Percentiles rank a stretch among this genome's conserved stretches.
Conservation (phyloP, 2,329 filamentous ascomycete species). For the Monosporascus ibericus region DNA sequence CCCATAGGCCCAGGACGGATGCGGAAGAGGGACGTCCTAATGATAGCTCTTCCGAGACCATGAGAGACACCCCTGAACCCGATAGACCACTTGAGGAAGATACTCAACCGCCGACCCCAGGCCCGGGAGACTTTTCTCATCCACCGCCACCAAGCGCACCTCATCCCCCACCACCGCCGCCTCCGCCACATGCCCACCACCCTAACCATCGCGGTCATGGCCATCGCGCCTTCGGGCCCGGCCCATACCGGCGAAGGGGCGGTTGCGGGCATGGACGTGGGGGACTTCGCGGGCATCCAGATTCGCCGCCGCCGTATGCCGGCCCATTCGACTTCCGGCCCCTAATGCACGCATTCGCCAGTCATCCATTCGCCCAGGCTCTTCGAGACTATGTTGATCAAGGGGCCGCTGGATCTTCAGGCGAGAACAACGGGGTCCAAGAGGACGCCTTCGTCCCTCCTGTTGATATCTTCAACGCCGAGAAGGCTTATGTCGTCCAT, state of each 20-base stretch:
- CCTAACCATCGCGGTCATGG: constrained; percentile 8
- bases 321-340: constrained; percentile 32
- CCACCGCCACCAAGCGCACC: constrained; percentile 10
- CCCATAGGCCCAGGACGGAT: constrained; percentile 18
- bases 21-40: constrained; percentile 11
- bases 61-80: constrained; percentile 13
- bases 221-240: constrained; percentile 12
- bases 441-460: constrained; percentile 52
- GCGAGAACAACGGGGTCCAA: constrained; percentile 12
- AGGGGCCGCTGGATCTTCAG: constrained; percentile 11
- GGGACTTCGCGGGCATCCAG: constrained; percentile 12
- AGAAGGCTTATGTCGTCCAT: constrained; percentile 61
- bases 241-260: constrained; percentile 10
- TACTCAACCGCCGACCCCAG: constrained; percentile 4
- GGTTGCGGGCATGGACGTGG: constrained; percentile 13
- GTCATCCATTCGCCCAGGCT: constrained; percentile 36
- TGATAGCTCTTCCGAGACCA: constrained; percentile 27
- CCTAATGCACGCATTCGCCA: constrained; percentile 33
- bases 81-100: constrained; percentile 10
- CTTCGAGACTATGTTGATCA: constrained; percentile 33
- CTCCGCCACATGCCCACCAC: constrained; percentile 7
- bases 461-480: constrained; percentile 70
- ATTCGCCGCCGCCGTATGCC: constrained; percentile 10
- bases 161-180: constrained; percentile 15
- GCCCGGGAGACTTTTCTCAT: constrained; percentile 6